Conservation (phyloP, 352 stramenopile species). For the Lagenidium sp. region DNA sequence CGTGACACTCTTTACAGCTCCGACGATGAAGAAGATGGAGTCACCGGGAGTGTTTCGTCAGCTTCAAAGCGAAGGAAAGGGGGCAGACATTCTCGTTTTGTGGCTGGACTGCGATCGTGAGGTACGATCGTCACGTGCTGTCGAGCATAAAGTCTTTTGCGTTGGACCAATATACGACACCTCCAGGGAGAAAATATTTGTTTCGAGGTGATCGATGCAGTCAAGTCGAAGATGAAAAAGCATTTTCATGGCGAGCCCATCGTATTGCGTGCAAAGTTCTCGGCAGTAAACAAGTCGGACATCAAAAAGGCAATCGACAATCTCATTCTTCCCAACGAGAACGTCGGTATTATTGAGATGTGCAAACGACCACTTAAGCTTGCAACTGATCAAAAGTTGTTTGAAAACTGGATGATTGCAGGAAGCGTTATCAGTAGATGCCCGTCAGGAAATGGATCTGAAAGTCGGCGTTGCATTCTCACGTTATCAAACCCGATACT, state of each 20-base stretch:
- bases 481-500: slow-evolving; percentile 84
- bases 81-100: slow-evolving; percentile 55
- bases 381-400: too few relatives aligned
- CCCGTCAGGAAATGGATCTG: slow-evolving; percentile 85
- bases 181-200: slow-evolving; percentile 83
- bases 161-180: background rate
- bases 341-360: slow-evolving; percentile 9
- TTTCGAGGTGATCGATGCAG: slow-evolving; percentile 84
- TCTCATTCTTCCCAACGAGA: slow-evolving; percentile 53
- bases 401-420: too few relatives aligned
- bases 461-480: slow-evolving; percentile 87
- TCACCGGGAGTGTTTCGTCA: slow-evolving; percentile 19
- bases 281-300: slow-evolving; percentile 58
- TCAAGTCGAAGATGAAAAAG: slow-evolving; percentile 58
- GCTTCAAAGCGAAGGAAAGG: slow-evolving; percentile 32
- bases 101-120: slow-evolving; percentile 92
- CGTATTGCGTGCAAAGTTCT: slow-evolving; percentile 72
- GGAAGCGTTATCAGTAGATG: slow-evolving; percentile 76
- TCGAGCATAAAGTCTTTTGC: too few relatives aligned
- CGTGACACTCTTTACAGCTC: slow-evolving; percentile 58
- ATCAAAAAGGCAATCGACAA: slow-evolving; percentile 55
- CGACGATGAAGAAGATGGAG: slow-evolving; percentile 45
- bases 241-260: slow-evolving; percentile 29
- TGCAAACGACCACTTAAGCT: too few relatives aligned
- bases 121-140: slow-evolving; percentile 8